These are phyloP conservation scores for Kluyveromyces aestuarii DNA, from an alignment of 805 yeast species.

Conservation along the genomic window DNA sequence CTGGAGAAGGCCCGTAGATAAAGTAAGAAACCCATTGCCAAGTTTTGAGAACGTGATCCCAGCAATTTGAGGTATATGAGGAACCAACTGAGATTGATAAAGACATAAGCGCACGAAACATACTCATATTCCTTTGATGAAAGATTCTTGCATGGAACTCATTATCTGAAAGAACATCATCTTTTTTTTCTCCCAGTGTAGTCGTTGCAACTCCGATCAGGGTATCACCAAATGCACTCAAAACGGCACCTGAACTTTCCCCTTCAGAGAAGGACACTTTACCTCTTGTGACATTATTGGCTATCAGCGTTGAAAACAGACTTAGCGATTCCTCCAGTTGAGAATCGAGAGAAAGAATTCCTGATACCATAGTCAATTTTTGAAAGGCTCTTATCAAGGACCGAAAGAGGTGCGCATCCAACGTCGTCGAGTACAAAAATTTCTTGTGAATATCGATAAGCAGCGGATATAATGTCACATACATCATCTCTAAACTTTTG, in stretches of 20 bases:
- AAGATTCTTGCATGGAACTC: slow-evolving; percentile 35
- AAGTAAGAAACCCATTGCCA: slow-evolving; percentile 74
- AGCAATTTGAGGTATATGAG: slow-evolving; percentile 45
- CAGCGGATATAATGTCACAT: slow-evolving; percentile 30
- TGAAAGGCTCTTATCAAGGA: slow-evolving; percentile 64
- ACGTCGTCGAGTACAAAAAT: slow-evolving; percentile 48
- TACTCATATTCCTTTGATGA: slow-evolving; percentile 59
- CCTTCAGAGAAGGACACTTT: slow-evolving; percentile 45
- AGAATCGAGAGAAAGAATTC: slow-evolving; percentile 49
- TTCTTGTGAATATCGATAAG: slow-evolving; percentile 38
- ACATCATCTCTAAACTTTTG: slow-evolving; percentile 16
- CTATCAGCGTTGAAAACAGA: slow-evolving; percentile 38
- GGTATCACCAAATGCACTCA: slow-evolving; percentile 18
- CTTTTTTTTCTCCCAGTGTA: neutral
- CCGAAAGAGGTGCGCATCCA: slow-evolving; percentile 67
- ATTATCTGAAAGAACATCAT: neutral
- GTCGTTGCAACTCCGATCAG: slow-evolving; percentile 9
- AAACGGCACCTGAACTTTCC: slow-evolving; percentile 5
- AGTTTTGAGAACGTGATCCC: slow-evolving; percentile 55
- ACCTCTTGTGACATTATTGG: slow-evolving; percentile 35
- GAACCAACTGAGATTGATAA: slow-evolving; percentile 79
- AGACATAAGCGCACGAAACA: slow-evolving; percentile 71
- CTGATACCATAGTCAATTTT: slow-evolving; percentile 73
- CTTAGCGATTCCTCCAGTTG: slow-evolving; percentile 50
- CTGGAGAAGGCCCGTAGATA: slow-evolving; percentile 49